These are phyloP conservation scores for Colletotrichum musicola DNA, from an alignment of 2,329 filamentous ascomycete genomes.

Conservation along the genomic window DNA sequence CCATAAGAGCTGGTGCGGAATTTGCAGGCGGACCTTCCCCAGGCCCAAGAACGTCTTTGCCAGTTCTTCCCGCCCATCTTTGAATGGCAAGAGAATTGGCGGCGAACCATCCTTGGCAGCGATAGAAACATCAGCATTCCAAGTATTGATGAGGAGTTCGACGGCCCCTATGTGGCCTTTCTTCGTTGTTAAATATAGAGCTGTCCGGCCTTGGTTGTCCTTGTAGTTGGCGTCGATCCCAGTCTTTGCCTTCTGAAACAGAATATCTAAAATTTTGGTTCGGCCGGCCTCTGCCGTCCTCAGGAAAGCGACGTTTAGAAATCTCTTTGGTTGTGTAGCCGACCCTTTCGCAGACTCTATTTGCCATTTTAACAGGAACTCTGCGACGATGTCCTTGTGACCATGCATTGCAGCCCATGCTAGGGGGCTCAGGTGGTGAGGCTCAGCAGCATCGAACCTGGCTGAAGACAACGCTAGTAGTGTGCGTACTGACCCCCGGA, in stretches of 20 bases:
- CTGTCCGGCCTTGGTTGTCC: not conserved
- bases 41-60: not conserved
- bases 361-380: not conserved
- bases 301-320: not conserved
- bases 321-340: not conserved
- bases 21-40: not conserved
- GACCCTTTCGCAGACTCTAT: not conserved
- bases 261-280: not conserved
- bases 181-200: not conserved
- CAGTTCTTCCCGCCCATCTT: not conserved
- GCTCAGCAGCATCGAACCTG: not conserved
- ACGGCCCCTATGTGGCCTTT: not conserved
- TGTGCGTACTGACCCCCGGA: not conserved
- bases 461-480: not conserved
- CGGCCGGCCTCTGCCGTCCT: not conserved
- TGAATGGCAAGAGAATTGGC: not conserved
- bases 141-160: not conserved
- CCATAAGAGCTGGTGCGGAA: not conserved
- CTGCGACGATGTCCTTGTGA: not conserved
- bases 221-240: not conserved
- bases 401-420: not conserved
- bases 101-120: not conserved
- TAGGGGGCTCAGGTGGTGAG: not conserved
- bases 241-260: not conserved
- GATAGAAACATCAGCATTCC: not conserved